A percentile compares a stretch with the other conserved stretches of the same genome.
phyloP scores from a whole-genome alignment of 176 grass and related monocot species.

The Cenchrus americanus region DNA sequence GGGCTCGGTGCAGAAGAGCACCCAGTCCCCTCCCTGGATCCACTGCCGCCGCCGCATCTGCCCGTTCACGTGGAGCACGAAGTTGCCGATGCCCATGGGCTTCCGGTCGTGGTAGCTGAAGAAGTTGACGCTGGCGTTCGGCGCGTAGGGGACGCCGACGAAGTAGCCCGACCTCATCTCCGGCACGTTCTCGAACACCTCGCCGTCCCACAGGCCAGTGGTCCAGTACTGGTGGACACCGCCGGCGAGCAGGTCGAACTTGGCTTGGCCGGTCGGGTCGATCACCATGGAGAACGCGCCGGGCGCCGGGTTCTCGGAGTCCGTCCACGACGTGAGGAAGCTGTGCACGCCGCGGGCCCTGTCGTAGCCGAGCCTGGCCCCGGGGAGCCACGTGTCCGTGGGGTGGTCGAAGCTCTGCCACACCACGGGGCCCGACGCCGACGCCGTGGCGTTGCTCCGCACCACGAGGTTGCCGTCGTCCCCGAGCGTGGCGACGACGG shows the following conservation, averaged over 20 bases:
- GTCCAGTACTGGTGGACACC: slow-evolving; percentile 52
- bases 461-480: slow-evolving; percentile 70
- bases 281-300: slow-evolving; percentile 62
- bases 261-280: slow-evolving; percentile 33
- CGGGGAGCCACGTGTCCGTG: slow-evolving; percentile 71
- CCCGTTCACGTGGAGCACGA: slow-evolving; percentile 59
- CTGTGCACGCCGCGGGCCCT: slow-evolving; percentile 36
- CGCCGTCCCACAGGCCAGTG: slow-evolving; percentile 55
- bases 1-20: slow-evolving; percentile 51
- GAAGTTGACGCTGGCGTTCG: slow-evolving; percentile 51
- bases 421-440: background rate
- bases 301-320: slow-evolving; percentile 53
- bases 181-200: slow-evolving; percentile 55
- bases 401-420: slow-evolving; percentile 88
- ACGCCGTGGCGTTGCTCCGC: slow-evolving; percentile 25
- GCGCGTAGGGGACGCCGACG: slow-evolving; percentile 44
- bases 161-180: slow-evolving; percentile 72
- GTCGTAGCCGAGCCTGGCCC: slow-evolving; percentile 60
- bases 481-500: slow-evolving; percentile 52
- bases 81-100: slow-evolving; percentile 43
- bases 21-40: slow-evolving; percentile 30
- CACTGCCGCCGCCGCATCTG: slow-evolving; percentile 59
- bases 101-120: slow-evolving; percentile 53
- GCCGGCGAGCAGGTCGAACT: slow-evolving; percentile 42
- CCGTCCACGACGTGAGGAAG: slow-evolving; percentile 59